Base-by-base conservation (phyloP, 2,329 filamentous ascomycete genomes). In the Neofusicoccum cordaticola region DNA sequence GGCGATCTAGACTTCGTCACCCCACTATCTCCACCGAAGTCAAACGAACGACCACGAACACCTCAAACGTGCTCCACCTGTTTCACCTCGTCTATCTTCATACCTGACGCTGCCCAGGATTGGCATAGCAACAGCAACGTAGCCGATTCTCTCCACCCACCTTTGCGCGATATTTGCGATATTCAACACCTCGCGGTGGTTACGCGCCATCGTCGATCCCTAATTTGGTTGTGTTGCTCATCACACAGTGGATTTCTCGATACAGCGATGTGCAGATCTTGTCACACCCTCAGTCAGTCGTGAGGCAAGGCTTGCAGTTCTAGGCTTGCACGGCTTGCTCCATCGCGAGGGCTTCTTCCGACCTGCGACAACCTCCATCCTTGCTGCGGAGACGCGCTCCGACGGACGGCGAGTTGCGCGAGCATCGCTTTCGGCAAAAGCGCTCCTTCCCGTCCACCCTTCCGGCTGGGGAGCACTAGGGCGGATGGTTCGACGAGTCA, bases 1-100 rank as follows among this genome's bases (percentile, higher is more conserved):
- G 56, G 56, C 42, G 41, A 60, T 60, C 56, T 60, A 60, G 56
- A 37, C 56, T 60, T 35, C 27, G 9, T 47, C 56, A 60, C 56
- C 56, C 56, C 56, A 60, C 56, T 60, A 37, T 60, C 56, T 15
- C 56, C 56, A 60, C 56, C 56, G 17, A 47, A 45, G 15, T 60
- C 56, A 60, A 60, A 60, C 56, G 42, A 60, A 60, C 41, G 47
- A 31, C 13, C 27, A 60, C 56, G 41, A 47, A 60, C 56, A 60
- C 56, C 56, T 60, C 56, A 60, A 47, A 60, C 56, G 42, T 60
- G 13, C 56, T 37, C 56, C 56, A 44, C 56, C 31, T 47, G 56
- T 60, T 60, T 47, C 41, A 60, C 27, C 31, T 45, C 31, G 17
- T 44, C 56, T 22, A 60, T 60, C 56, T 60, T 47, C 27, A 27